These are phyloP conservation scores for Phylloboletellus chloephorus DNA, from an alignment of 1,284 basidiomycete species.

Conservation along the genomic window DNA sequence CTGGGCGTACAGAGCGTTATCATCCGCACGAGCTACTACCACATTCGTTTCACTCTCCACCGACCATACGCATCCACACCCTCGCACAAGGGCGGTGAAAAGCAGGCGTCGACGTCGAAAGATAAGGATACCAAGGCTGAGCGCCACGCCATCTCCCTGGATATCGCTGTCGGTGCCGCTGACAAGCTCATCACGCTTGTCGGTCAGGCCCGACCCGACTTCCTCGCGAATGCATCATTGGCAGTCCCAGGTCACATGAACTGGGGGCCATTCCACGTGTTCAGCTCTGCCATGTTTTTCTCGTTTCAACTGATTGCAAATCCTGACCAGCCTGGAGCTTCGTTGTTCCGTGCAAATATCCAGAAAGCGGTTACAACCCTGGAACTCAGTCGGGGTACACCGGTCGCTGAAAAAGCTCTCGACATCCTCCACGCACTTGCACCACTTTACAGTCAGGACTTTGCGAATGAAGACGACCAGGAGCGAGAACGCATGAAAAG, in stretches of 20 bases:
- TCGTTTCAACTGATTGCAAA: conserved; percentile 75
- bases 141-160: conserved; percentile 46
- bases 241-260: conserved; percentile 75
- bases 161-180: conserved; percentile 67
- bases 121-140: conserved; percentile 44
- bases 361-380: conserved; percentile 60
- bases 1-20: conserved; percentile 73
- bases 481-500: conserved; percentile 55
- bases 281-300: conserved; percentile 82
- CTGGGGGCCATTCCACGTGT: conserved; percentile 76
- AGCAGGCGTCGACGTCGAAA: conserved; percentile 28
- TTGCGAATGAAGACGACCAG: conserved; percentile 41
- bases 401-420: conserved; percentile 67
- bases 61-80: conserved; percentile 60
- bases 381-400: conserved; percentile 54
- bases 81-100: conserved; percentile 18
- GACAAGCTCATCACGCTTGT: conserved; percentile 72
- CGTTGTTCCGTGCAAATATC: conserved; percentile 66
- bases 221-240: conserved; percentile 58
- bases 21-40: conserved; percentile 66
- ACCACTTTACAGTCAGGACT: conserved; percentile 63
- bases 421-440: conserved; percentile 63
- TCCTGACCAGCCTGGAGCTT: conserved; percentile 69
- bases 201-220: conserved; percentile 63
- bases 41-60: conserved; percentile 78